Evolutionary conservation across 1,139 yeast genomes (phyloP).

Genomic region (Saccharomycopsis phalli): DNA sequence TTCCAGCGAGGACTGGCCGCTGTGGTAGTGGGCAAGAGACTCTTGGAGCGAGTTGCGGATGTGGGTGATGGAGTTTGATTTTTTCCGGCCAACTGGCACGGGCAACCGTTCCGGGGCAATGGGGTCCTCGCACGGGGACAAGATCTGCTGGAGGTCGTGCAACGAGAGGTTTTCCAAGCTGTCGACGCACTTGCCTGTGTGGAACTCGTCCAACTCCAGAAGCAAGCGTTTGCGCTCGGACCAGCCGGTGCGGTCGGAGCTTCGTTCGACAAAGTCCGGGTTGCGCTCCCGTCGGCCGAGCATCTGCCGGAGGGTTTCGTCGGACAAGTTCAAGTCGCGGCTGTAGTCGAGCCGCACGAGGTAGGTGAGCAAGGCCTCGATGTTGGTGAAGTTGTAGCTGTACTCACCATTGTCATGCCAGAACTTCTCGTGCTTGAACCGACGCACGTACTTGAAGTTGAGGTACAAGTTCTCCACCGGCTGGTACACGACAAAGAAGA

Average conservation of each 20-base stretch:
- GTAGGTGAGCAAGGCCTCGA: constrained; percentile 18
- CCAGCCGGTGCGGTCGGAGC: background rate
- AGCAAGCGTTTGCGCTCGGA: background rate
- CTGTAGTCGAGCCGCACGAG: constrained; percentile 11
- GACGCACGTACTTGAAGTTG: constrained; percentile 15
- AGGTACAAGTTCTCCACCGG: constrained; percentile 15
- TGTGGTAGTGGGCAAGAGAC: constrained; percentile 10
- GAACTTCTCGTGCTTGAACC: constrained; percentile 16
- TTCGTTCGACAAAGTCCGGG: background rate
- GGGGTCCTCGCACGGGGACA: constrained; percentile 6
- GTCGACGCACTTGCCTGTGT: constrained; percentile 2
- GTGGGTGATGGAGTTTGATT: constrained; percentile 14
- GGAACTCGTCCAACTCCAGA: constrained; percentile 5
- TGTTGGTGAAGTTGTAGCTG: constrained; percentile 16
- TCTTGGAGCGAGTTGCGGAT: constrained; percentile 16
- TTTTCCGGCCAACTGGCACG: constrained; percentile 5
- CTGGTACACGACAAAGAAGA: constrained; percentile 12
- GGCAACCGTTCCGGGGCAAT: background rate
- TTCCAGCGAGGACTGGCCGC: background rate
- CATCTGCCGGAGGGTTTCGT: constrained; percentile 3
- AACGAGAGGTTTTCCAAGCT: constrained; percentile 8
- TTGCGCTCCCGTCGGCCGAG: background rate
- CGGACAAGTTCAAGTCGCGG: constrained; percentile 13
- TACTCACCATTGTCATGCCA: constrained; percentile 13
- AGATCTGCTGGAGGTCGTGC: constrained; percentile 5